Evolutionary conservation across 768 basidiomycete species (phyloP).

Genomic region (Ramaria sp.): DNA sequence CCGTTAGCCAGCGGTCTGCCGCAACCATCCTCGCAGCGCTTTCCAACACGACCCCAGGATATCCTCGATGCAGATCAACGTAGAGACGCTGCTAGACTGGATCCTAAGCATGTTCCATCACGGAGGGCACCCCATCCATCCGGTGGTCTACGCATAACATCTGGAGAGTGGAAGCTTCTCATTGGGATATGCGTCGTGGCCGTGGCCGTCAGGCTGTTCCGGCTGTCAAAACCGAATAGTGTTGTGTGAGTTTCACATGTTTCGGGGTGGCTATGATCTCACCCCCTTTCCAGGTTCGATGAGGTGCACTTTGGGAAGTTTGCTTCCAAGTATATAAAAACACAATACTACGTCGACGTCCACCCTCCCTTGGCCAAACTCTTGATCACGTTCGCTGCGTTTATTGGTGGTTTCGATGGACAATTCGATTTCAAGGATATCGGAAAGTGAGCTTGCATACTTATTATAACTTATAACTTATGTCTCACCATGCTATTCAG

Average conservation of each 20-base stretch:
- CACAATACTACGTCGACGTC: slow-evolving; percentile 86
- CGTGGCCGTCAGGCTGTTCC: slow-evolving; percentile 72
- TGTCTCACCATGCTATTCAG: slow-evolving; percentile 27
- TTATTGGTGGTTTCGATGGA: slow-evolving; percentile 80
- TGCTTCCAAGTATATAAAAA: slow-evolving; percentile 87
- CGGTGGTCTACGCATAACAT: slow-evolving; percentile 55
- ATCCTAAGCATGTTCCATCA: slow-evolving; percentile 33
- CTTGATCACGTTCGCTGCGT: slow-evolving; percentile 85
- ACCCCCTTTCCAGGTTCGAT: slow-evolving; percentile 58
- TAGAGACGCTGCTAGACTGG: slow-evolving; percentile 62
- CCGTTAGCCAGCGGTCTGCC: slow-evolving; percentile 30
- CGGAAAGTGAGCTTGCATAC: slow-evolving; percentile 56
- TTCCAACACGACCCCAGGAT: slow-evolving; percentile 55
- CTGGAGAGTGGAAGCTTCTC: slow-evolving; percentile 72
- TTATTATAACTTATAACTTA: not conserved
- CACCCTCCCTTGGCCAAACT: slow-evolving; percentile 96
- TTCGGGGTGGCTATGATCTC: not conserved
- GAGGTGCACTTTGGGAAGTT: slow-evolving; percentile 99
- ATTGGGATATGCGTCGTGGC: slow-evolving; percentile 59
- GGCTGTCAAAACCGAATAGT: slow-evolving; percentile 75
- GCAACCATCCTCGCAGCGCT: slow-evolving; percentile 32
- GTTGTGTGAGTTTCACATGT: slow-evolving; percentile 69
- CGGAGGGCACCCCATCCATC: slow-evolving; percentile 33
- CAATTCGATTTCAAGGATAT: slow-evolving; percentile 97
- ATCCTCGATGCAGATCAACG: slow-evolving; percentile 68